phyloP scores from a whole-genome alignment of 2,329 filamentous ascomycete species.

The Pyricularia sp. region DNA sequence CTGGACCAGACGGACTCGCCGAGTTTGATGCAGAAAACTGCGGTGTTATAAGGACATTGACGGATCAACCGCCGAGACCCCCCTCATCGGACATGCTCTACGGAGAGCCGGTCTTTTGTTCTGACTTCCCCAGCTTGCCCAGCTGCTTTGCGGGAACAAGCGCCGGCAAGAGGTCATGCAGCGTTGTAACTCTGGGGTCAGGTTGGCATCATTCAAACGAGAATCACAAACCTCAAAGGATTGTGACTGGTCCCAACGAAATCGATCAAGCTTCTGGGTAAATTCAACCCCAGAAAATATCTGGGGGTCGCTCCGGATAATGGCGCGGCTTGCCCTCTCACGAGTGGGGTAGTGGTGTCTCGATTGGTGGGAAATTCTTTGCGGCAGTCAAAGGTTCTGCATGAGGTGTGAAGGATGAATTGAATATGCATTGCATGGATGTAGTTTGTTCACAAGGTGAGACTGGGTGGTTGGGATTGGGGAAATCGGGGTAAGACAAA shows the following conservation, averaged over 20 bases:
- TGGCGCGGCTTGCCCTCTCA: neutral
- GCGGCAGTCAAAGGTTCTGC: neutral
- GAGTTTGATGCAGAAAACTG: neutral
- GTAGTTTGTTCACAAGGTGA: neutral
- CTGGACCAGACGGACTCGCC: neutral
- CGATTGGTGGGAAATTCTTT: neutral
- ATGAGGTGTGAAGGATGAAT: neutral
- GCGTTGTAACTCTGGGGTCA: neutral
- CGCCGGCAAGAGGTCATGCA: neutral
- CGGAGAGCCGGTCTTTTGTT: neutral
- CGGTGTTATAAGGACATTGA: neutral
- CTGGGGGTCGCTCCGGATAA: neutral
- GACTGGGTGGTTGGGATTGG: neutral
- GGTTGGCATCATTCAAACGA: neutral
- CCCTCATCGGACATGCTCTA: neutral
- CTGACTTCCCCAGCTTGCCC: neutral
- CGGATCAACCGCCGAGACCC: neutral
- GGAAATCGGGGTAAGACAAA: neutral
- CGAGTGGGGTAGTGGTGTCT: neutral
- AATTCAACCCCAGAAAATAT: neutral
- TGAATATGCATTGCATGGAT: neutral
- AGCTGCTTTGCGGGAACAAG: neutral
- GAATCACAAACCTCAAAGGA: neutral
- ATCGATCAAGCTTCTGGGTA: neutral
- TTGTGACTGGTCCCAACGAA: neutral